A percentile compares a stretch with the other conserved stretches of the same genome.
These are phyloP conservation scores for Mucor racemosus DNA, from an alignment of 371 early-diverging fungal genomes.

Conservation along the genomic window DNA sequence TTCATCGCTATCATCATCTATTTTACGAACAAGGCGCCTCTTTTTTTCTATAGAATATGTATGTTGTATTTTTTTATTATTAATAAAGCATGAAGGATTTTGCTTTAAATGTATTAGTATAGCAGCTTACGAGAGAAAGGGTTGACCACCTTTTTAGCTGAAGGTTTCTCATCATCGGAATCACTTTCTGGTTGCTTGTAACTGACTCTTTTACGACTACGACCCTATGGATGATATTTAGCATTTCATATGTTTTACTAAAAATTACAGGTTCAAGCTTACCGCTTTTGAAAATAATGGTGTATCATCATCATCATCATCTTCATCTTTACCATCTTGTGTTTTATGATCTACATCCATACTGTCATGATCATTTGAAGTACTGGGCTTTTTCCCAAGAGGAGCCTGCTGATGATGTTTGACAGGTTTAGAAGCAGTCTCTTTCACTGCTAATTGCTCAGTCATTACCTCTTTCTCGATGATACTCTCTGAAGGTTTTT, in stretches of 20 bases:
- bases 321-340: neutral
- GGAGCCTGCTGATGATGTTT: neutral
- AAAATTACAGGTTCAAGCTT: no score
- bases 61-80: neutral
- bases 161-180: neutral
- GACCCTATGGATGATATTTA: neutral
- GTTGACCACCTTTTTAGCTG: neutral
- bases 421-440: constrained; percentile 4
- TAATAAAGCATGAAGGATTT: neutral
- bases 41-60: neutral
- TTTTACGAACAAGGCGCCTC: constrained; percentile 13
- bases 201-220: neutral
- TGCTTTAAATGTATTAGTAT: neutral
- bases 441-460: neutral
- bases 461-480: neutral
- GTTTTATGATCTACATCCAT: constrained; percentile 3
- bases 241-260: neutral
- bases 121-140: neutral
- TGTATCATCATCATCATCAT: neutral
- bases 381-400: neutral
- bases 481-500: neutral
- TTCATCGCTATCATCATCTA: constrained; percentile 22
- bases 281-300: neutral
- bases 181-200: constrained; percentile 11
- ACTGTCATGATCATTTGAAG: neutral